A percentile compares a stretch with the other conserved stretches of the same genome.
Conservation (phyloP, 2,329 filamentous ascomycete genomes). For the Aspergillus ruber region DNA sequence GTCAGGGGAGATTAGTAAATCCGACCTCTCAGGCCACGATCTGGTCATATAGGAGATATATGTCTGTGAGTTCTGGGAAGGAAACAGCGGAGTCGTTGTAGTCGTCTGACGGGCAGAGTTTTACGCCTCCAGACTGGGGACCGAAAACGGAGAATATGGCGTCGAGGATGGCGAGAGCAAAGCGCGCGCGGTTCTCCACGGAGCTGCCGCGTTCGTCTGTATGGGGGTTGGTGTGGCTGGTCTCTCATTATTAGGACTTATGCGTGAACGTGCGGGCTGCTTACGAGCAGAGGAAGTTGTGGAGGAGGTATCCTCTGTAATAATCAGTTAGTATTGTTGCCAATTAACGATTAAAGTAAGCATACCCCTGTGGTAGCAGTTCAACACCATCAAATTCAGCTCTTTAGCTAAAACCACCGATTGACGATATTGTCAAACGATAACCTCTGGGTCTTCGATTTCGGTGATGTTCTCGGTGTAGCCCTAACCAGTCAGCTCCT, state of each 20-base stretch:
- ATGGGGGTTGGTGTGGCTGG: conserved; percentile 15
- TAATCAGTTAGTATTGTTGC: conserved; percentile 1
- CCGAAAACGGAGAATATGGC: conserved; percentile 20
- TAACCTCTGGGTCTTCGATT: conserved; percentile 5
- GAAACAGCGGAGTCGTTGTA: conserved; percentile 13
- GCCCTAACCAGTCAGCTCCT: conserved; percentile 1
- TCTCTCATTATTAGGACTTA: background rate
- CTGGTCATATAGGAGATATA: conserved; percentile 10
- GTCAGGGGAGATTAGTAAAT: conserved; percentile 10
- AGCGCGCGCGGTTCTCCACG: conserved; percentile 23
- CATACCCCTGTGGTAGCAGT: conserved; percentile 9
- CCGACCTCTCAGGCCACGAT: conserved; percentile 5
- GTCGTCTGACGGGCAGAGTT: conserved; percentile 23
- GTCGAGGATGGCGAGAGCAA: conserved; percentile 25
- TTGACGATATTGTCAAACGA: conserved; percentile 10
- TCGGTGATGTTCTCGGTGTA: conserved; percentile 10
- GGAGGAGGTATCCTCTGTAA: conserved; percentile 1
- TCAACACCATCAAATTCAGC: conserved; percentile 13
- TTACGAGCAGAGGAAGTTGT: background rate
- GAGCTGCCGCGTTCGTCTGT: conserved; percentile 27
- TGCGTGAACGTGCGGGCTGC: background rate
- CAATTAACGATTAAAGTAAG: no score
- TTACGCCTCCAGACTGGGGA: conserved; percentile 15
- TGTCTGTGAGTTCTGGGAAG: conserved; percentile 10
- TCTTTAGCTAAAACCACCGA: conserved; percentile 5